A percentile compares a stretch with the other conserved stretches of the same genome.
phyloP scores from a whole-genome alignment of 768 basidiomycete species.

The Collybiopsis confluens region DNA sequence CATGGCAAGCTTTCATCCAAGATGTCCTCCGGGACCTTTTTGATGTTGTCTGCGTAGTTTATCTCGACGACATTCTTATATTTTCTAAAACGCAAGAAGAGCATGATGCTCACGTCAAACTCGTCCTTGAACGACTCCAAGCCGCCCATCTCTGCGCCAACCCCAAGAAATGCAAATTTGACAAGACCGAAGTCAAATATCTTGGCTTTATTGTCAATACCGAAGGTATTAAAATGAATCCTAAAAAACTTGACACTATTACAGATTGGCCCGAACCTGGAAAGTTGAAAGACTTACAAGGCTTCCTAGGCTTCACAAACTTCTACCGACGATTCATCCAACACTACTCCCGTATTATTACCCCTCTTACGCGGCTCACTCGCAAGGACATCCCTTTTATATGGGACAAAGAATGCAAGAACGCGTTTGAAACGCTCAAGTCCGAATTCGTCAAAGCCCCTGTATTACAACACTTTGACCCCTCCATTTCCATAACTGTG shows the following conservation, averaged over 20 bases:
- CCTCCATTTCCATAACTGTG: too few relatives aligned
- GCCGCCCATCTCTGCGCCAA: too few relatives aligned
- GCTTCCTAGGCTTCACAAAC: too few relatives aligned
- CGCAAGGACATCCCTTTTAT: constrained; percentile 9
- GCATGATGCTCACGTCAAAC: too few relatives aligned
- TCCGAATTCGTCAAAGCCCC: too few relatives aligned
- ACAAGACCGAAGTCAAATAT: neutral
- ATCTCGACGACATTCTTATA: neutral
- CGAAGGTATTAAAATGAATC: constrained; percentile 22
- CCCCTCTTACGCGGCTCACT: constrained; percentile 12
- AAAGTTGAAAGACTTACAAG: constrained; percentile 21
- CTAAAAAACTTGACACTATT: constrained; percentile 16
- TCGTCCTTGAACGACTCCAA: too few relatives aligned
- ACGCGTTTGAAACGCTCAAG: constrained; percentile 22
- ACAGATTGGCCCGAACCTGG: constrained; percentile 23
- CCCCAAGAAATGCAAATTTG: too few relatives aligned
- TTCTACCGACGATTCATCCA: constrained; percentile 16
- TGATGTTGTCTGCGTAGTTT: neutral
- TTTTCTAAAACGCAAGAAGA: neutral
- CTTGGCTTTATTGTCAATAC: too few relatives aligned
- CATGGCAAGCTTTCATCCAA: too few relatives aligned
- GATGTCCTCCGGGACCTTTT: too few relatives aligned
- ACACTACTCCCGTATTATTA: constrained; percentile 16
- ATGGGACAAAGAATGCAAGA: constrained; percentile 3
- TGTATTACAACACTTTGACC: too few relatives aligned